Evolutionary conservation across 2,329 filamentous ascomycete genomes (phyloP).

Genomic region (Lachnellula willkommii): DNA sequence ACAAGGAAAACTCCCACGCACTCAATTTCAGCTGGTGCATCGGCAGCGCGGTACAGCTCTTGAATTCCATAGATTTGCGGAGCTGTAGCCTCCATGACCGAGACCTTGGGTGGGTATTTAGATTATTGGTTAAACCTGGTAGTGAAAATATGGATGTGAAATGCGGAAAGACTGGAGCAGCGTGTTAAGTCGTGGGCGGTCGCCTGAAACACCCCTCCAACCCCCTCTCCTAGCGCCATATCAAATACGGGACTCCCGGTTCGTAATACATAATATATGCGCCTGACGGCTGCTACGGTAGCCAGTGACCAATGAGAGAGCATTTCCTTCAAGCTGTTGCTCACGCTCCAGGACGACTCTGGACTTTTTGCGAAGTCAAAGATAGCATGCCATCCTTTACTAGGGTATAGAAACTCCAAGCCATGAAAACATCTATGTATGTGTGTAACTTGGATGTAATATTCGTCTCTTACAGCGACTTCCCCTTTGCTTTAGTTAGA

Average conservation of each 20-base stretch:
- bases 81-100: conserved; percentile 24
- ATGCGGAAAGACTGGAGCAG: background rate
- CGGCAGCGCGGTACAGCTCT: background rate
- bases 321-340: conserved; percentile 40
- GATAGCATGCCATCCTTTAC: no score
- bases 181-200: background rate
- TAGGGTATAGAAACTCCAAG: background rate
- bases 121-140: background rate
- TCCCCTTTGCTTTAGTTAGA: background rate
- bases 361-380: no score
- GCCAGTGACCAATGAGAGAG: no score
- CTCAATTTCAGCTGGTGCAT: background rate
- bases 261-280: background rate
- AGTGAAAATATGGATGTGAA: no score
- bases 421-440: no score
- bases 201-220: background rate
- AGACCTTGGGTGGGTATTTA: background rate
- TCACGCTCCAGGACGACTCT: no score
- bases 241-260: background rate
- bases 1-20: background rate
- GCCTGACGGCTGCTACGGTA: no score
- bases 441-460: no score
- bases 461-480: background rate
- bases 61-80: conserved; percentile 2
- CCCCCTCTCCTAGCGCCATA: background rate